Evolutionary conservation across 179 eudicot species (phyloP), one percentile per base, ranked within the genome.

Genomic region (Monotropa hypopitys): DNA sequence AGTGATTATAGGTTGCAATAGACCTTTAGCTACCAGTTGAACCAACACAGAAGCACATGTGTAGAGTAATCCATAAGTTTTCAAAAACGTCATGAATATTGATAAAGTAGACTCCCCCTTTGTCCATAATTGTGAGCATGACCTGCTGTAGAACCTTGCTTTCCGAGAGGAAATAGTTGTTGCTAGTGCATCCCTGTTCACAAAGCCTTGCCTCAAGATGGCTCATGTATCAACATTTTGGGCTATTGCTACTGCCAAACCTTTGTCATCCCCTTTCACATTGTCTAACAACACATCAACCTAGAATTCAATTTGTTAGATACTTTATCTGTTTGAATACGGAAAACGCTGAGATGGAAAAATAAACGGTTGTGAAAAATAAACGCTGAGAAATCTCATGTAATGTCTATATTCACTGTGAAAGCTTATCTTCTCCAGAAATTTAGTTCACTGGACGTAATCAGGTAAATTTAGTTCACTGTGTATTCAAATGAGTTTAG

Each of bases 241-340:
- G 84, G 99, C 99, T 81, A 92, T 95, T 74, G 93, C 99, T 81
- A 95, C 97, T 21, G 97, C 99, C 89, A 95, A 87, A 70, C 97
- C 99, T 83, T 91, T 92, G 56, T 92, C 97, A 79, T 95, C 99
- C 97, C 99, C 92, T 87, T 93, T 95, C 78, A 94, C 87, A 84
- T 83, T 83, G 88, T 92, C 89, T 77, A 94, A 80, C 81, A 94
- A 85, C 72, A 84, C 82, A 83, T 86, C 89, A 83, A 94, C 91
- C 97, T 94, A 86, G 72, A 46, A 81, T 73, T 83, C 30, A 11
- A 57, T 16, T 75, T 50, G 79, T 84, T 73, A 79, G 82, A 76
- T 33, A 40, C 15, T 10, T 23, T 16, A 42, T 75, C 56, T n/a
- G 26, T 78, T 57, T 1, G 23, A 28, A 40, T 11, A 20, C n/a